Conservation (phyloP, 2,329 filamentous ascomycete genomes). For the Phialophora tarda region DNA sequence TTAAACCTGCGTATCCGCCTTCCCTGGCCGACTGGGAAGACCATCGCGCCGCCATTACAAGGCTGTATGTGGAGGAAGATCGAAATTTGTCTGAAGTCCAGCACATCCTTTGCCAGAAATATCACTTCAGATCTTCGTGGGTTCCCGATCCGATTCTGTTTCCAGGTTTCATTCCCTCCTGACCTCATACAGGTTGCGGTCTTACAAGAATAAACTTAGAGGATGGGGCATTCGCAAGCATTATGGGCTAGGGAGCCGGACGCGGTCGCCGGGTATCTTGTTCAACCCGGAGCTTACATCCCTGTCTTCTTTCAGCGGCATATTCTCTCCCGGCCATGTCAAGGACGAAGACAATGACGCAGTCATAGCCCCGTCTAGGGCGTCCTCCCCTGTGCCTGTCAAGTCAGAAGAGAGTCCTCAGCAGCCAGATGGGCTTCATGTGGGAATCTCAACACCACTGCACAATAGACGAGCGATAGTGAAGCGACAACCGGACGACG, state of each 20-base stretch:
- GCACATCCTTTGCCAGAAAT: slow-evolving; percentile 8
- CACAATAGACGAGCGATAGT: not conserved
- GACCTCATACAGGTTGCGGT: slow-evolving; percentile 8
- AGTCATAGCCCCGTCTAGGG: not conserved
- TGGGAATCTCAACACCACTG: not conserved
- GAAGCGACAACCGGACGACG: not conserved
- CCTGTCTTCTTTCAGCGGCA: not conserved
- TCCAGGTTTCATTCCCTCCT: not conserved
- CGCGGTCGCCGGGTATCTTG: not conserved
- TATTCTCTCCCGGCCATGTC: not conserved
- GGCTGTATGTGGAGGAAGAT: slow-evolving; percentile 9
- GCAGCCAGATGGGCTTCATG: not conserved
- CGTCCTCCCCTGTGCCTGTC: not conserved
- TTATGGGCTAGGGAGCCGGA: not conserved
- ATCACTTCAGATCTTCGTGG: slow-evolving; percentile 14
- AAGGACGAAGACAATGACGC: not conserved
- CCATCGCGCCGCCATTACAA: not conserved
- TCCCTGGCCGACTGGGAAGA: slow-evolving; percentile 18
- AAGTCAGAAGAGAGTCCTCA: no score
- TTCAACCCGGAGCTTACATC: not conserved
- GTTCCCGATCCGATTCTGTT: not conserved
- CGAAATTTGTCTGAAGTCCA: slow-evolving; percentile 14
- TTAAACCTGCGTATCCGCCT: slow-evolving; percentile 9
- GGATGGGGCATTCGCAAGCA: slow-evolving; percentile 16
- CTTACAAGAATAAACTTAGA: slow-evolving; percentile 16